These are phyloP conservation scores for Fusarium mexicanum DNA, from an alignment of 2,329 filamentous ascomycete species.

Conservation along the genomic window DNA sequence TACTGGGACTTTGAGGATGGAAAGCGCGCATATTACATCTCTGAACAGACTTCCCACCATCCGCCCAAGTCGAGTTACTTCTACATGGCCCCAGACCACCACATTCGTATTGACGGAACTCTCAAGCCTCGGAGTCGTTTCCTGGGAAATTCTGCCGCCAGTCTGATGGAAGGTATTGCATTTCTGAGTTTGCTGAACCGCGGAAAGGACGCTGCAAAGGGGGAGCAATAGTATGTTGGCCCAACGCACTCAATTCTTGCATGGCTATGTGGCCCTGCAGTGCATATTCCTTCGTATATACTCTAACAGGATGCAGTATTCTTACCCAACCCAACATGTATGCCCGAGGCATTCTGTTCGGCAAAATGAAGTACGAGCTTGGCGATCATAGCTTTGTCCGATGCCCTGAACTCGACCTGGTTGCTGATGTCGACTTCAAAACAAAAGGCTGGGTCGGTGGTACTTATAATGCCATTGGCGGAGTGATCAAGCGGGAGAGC, in stretches of 20 bases:
- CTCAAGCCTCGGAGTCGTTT: slow-evolving; percentile 96
- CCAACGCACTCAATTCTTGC: background rate
- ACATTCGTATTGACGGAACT: slow-evolving; percentile 95
- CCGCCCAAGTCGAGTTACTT: slow-evolving; percentile 99
- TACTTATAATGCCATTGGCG: slow-evolving; percentile 95
- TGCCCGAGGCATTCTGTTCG: slow-evolving; percentile 93
- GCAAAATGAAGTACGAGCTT: slow-evolving; percentile 99
- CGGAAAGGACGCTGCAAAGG: slow-evolving; percentile 69
- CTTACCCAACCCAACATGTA: slow-evolving; percentile 99
- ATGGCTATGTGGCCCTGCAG: background rate
- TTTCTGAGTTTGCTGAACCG: slow-evolving; percentile 85
- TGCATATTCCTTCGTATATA: background rate
- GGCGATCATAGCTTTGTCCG: slow-evolving; percentile 94
- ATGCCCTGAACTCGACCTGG: slow-evolving; percentile 87
- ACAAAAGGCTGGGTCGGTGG: slow-evolving; percentile 97
- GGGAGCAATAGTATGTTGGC: slow-evolving; percentile 84
- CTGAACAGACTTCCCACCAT: slow-evolving; percentile 97
- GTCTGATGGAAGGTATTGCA: slow-evolving; percentile 97
- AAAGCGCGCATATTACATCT: slow-evolving; percentile 92
- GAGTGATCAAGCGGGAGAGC: slow-evolving; percentile 86
- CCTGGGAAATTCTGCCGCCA: slow-evolving; percentile 95
- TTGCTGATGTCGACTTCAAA: slow-evolving; percentile 96
- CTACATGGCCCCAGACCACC: slow-evolving; percentile 93
- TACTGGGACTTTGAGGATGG: slow-evolving; percentile 93
- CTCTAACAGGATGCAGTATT: slow-evolving; percentile 64